Evolutionary conservation across 2,329 filamentous ascomycete genomes (phyloP), one percentile per base, ranked within the genome.

Genomic region (Didymella pomorum): DNA sequence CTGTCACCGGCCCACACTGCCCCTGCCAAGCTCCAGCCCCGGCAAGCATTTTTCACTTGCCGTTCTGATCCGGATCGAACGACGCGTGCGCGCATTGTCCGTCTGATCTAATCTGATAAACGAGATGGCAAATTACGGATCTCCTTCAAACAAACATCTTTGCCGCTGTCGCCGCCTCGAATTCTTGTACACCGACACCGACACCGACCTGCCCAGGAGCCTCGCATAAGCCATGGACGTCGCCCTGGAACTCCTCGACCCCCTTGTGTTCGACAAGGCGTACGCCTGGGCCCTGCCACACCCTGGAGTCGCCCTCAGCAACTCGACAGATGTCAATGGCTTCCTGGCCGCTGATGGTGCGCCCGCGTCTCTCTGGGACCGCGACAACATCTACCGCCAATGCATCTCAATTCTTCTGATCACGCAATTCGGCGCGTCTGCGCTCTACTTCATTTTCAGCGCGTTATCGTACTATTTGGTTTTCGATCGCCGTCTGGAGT

Each of bases 401-500:
- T 44, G 43, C 42, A 49, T 59, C 33, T 64, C 62, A 8, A 64
- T 66, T 31, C 55, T 66, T 14, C 39, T 63, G 5, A 54, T 65
- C 33, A 64, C 61, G 26, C 61, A 66, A 48, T 42, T 66, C 26
- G 63, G 63, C 41, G 63, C 63, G 11, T 52, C 47, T 16, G 18
- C 54, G 1, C 54, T 66, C 18, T 68, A 68, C 51, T 60, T 68
- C 25, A 28, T 63, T 14, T 66, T 66, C 56, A 61, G 59, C 39
- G 58, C 63, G 6, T 23, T 68, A 8, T 68, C 65, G 5, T 68
- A 68, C 26, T 59, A 58, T 37, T 49, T 68, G 9, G 31, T 68
- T 54, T 82, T 81, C 60, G 80, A 82, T 67, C 73, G 77, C 16
- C 77, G 79, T 12, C 72, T 81, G 49, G 79, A 81, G 67, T 68